Percentiles rank a stretch among this genome's conserved stretches.
phyloP scores from a whole-genome alignment of 805 yeast genomes.

The Candida orba region DNA sequence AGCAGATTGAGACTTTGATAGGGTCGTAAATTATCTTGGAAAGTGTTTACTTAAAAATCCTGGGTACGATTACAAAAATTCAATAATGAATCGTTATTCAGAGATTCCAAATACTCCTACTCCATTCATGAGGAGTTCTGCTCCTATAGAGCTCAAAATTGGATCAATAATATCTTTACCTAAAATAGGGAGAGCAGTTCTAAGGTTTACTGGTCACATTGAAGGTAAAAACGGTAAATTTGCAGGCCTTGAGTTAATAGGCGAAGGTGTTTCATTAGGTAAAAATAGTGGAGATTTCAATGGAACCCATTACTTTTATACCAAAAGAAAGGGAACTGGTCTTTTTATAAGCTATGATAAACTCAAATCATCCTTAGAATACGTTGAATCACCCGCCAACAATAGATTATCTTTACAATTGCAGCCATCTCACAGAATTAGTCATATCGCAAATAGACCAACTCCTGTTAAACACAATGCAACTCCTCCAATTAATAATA shows the following conservation, averaged over 20 bases:
- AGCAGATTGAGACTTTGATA: no score
- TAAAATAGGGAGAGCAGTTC: conserved; percentile 60
- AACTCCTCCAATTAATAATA: conserved; percentile 5
- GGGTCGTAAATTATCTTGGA: no score
- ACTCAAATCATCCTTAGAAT: conserved; percentile 18
- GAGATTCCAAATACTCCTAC: conserved; percentile 21
- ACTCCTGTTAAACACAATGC: not conserved
- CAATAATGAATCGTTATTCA: conserved; percentile 22
- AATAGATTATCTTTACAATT: conserved; percentile 5
- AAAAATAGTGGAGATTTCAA: conserved; percentile 81
- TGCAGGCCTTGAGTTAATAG: conserved; percentile 85
- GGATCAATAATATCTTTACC: conserved; percentile 39
- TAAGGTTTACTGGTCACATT: conserved; percentile 68
- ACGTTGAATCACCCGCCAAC: conserved; percentile 11
- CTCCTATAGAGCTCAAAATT: conserved; percentile 8
- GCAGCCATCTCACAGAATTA: conserved; percentile 4
- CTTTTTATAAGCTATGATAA: conserved; percentile 59
- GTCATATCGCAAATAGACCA: conserved; percentile 14
- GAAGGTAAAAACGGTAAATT: conserved; percentile 66
- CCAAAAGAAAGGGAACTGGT: conserved; percentile 60
- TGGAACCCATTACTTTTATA: conserved; percentile 63
- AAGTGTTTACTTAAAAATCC: no score
- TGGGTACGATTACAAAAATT: no score
- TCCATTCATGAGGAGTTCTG: conserved; percentile 10
- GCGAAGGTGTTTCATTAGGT: conserved; percentile 57